phyloP scores from a whole-genome alignment of 352 stramenopile species.

The Phytophthora hybrid region DNA sequence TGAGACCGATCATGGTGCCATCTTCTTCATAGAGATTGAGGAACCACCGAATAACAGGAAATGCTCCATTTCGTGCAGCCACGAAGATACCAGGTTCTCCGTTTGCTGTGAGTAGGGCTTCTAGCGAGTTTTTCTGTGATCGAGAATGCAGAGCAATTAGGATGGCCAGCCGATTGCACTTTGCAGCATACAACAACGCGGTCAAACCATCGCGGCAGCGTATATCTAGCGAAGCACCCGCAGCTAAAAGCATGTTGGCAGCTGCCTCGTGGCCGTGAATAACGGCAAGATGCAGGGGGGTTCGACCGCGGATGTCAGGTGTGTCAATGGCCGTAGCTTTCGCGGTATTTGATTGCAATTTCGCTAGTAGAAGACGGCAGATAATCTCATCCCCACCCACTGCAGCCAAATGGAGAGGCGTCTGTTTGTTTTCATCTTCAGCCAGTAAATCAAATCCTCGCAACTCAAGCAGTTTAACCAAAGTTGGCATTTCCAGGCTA shows the following conservation, averaged over 20 bases:
- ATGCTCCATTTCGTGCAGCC: conserved; percentile 47
- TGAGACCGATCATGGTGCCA: neutral
- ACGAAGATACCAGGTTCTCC: conserved; percentile 61
- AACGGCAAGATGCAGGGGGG: conserved; percentile 58
- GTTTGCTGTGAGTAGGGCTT: conserved; percentile 35
- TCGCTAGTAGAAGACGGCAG: conserved; percentile 50
- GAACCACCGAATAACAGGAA: conserved; percentile 66
- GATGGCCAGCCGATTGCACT: conserved; percentile 58
- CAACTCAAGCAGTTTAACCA: conserved; percentile 49
- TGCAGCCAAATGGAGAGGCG: conserved; percentile 60
- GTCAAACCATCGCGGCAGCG: conserved; percentile 52
- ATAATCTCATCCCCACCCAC: conserved; percentile 47
- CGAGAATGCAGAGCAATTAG: conserved; percentile 52
- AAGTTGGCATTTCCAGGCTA: conserved; percentile 41
- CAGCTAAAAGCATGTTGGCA: conserved; percentile 46
- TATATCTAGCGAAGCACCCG: conserved; percentile 46
- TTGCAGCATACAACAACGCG: conserved; percentile 57
- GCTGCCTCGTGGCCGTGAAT: conserved; percentile 54
- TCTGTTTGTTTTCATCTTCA: conserved; percentile 54
- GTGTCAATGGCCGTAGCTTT: conserved; percentile 43
- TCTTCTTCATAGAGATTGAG: conserved; percentile 38
- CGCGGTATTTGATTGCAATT: conserved; percentile 25
- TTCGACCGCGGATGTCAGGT: conserved; percentile 45
- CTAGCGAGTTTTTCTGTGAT: conserved; percentile 18
- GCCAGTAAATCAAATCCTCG: conserved; percentile 53